Base-by-base conservation (phyloP, 345 rosid genomes). In the Tarenaya hassleriana region DNA sequence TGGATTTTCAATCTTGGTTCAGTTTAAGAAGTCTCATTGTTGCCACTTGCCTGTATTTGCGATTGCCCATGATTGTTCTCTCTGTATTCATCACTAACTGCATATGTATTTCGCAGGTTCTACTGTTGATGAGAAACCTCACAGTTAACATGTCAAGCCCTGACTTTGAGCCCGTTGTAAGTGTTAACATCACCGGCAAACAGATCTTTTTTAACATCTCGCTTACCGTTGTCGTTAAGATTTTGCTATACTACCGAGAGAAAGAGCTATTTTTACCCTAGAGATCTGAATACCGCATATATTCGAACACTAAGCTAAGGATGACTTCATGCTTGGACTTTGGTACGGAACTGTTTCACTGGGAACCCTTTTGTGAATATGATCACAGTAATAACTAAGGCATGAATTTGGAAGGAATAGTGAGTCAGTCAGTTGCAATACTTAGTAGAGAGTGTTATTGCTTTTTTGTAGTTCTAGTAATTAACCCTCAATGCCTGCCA, bases 51-150 rank as follows among this genome's bases (percentile, higher is more conserved):
- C 29, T 24, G 29, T 38, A 14, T 41, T 8, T 16, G 56, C 56
- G 27, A 14, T 55, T 49, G 35, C 57, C 40, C 43, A 52, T 57
- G 27, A 15, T 44, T 50, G 11, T 47, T 32, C 42, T 51, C 39
- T 17, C 24, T 38, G 49, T 1, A 21, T 42, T 11, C 4, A 55
- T 50, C 7, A 15, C 33, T 47, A 10, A 53, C 41, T 21, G 10
- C 4, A 19, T 9, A 33, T 24, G 41, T 18, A 52, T 72, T 46
- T 49, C 75, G 67, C 76, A 92, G 98, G 98, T 88, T 63, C 55
- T 92, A 53, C 65, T 92, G 55, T 55, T 92, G 82, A 92, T 88
- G 90, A 81, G 76, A 66, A 92, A 92, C 77, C 87, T 92, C 56
- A 73, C 90, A 29, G 62, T 84, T 19, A 92, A 92, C 77, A 69